A percentile compares a stretch with the other conserved stretches of the same genome.
Conservation (phyloP, 805 yeast species). For the Sungouiozyma ichnusensis region DNA sequence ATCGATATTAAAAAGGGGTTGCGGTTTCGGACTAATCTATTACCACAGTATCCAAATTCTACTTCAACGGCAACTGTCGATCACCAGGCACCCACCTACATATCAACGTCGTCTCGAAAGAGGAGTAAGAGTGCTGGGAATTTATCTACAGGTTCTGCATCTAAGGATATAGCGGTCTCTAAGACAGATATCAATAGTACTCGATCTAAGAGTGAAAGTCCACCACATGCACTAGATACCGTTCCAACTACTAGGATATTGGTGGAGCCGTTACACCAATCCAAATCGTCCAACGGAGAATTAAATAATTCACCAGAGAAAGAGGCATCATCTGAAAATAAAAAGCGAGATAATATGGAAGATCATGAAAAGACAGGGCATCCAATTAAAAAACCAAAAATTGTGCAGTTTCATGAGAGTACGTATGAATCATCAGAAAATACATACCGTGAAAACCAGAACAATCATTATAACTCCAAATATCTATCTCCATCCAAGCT, state of each 20-base stretch:
- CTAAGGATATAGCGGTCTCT: not conserved
- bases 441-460: not conserved
- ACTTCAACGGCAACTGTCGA: not conserved
- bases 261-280: not conserved
- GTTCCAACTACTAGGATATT: not conserved
- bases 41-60: conserved; percentile 15
- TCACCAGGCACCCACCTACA: not conserved
- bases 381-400: not conserved
- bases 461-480: not conserved
- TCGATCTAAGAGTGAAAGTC: not conserved
- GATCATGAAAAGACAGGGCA: not conserved
- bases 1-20: conserved; percentile 43
- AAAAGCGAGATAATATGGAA: not conserved
- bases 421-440: not conserved
- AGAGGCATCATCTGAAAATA: too few relatives aligned
- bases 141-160: not conserved
- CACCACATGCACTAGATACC: not conserved
- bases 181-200: not conserved
- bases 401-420: not conserved
- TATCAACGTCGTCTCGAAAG: not conserved
- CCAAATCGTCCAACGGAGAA: too few relatives aligned
- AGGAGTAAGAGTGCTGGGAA: not conserved
- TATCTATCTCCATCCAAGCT: not conserved
- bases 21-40: conserved; percentile 27
- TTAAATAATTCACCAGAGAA: too few relatives aligned